Conservation (phyloP, 345 rosid species). For the Sisymbrium altissimum region DNA sequence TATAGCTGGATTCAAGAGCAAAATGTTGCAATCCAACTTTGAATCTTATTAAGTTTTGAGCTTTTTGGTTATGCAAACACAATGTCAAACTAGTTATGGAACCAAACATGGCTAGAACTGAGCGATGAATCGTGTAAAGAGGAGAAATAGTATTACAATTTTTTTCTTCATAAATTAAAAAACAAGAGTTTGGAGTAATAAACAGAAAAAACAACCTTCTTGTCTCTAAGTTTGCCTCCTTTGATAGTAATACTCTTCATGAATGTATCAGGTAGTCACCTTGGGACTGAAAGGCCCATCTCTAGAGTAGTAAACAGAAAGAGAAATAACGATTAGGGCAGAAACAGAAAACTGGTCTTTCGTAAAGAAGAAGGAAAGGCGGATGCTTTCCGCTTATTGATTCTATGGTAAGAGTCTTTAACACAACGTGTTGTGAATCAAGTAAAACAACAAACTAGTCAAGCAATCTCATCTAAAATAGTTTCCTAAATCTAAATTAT, state of each 20-base stretch:
- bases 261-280: conserved; percentile 57
- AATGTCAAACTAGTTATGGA: not conserved
- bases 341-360: not conserved
- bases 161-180: conserved; percentile 1
- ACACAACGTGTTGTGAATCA: conserved; percentile 5
- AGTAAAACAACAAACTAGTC: conserved; percentile 11
- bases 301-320: conserved; percentile 43
- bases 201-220: conserved; percentile 5
- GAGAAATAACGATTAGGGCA: conserved; percentile 2
- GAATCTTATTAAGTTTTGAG: not conserved
- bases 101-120: not conserved
- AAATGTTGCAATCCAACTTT: not conserved
- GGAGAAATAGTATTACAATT: conserved; percentile 8
- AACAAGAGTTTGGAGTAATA: conserved; percentile 12
- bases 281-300: conserved; percentile 82
- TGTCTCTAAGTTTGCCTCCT: conserved; percentile 25
- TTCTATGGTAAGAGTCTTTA: not conserved
- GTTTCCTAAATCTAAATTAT: conserved; percentile 26
- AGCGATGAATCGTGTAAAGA: not conserved
- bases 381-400: not conserved
- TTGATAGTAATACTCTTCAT: conserved; percentile 30
- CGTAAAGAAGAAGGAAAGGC: not conserved
- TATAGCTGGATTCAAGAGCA: conserved; percentile 66
- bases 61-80: not conserved
- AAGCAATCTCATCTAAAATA: conserved; percentile 6